Conservation (phyloP, 1,139 yeast genomes). For the Yamadazyma triangularis region DNA sequence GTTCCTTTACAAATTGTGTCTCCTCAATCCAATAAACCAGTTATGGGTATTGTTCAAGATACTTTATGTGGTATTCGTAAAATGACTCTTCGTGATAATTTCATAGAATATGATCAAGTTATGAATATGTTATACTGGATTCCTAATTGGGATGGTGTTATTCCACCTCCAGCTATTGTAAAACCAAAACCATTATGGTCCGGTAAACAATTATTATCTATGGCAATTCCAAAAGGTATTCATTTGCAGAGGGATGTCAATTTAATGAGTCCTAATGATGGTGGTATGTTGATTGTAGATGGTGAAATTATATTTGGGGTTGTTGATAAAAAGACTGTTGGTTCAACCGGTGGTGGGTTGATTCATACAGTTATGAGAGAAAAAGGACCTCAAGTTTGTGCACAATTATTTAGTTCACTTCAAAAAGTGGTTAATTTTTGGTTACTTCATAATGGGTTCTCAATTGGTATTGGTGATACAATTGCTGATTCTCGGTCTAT, state of each 20-base stretch:
- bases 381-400: constrained; percentile 89
- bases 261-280: constrained; percentile 78
- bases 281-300: constrained; percentile 87
- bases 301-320: constrained; percentile 97
- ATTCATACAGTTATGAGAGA: constrained; percentile 97
- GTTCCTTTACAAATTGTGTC: constrained; percentile 97
- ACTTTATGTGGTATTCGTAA: constrained; percentile 96
- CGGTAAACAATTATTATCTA: constrained; percentile 89
- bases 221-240: constrained; percentile 94
- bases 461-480: constrained; percentile 99
- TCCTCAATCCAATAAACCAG: constrained; percentile 97
- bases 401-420: constrained; percentile 84
- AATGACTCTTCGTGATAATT: constrained; percentile 85
- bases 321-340: constrained; percentile 96
- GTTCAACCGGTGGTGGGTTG: constrained; percentile 97
- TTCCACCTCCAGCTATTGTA: constrained; percentile 93
- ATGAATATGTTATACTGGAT: constrained; percentile 98
- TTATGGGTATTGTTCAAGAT: constrained; percentile 99
- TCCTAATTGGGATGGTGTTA: constrained; percentile 97
- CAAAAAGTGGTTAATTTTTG: constrained; percentile 96
- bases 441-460: constrained; percentile 94
- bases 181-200: constrained; percentile 98
- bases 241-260: constrained; percentile 91
- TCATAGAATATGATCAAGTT: constrained; percentile 87
- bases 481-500: constrained; percentile 97